Conservation (phyloP, 2,329 filamentous ascomycete species). For the Botryotinia convoluta region DNA sequence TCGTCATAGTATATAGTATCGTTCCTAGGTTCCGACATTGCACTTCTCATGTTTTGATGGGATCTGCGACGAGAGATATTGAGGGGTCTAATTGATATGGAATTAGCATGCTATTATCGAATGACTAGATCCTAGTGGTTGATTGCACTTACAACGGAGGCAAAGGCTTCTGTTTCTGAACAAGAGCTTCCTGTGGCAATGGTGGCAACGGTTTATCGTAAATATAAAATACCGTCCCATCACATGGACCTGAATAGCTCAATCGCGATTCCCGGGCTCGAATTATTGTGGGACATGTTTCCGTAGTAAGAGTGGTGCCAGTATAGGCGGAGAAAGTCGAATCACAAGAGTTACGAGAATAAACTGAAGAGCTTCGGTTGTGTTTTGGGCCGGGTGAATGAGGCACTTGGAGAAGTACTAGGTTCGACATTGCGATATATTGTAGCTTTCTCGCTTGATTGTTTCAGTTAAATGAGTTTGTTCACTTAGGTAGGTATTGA, state of each 20-base stretch:
- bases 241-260: slow-evolving; percentile 1
- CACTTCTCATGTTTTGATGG: not conserved
- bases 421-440: not conserved
- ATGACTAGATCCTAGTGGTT: not conserved
- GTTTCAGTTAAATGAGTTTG: not conserved
- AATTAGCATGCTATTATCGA: not conserved
- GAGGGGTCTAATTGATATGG: not conserved
- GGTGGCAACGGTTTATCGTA: slow-evolving; percentile 19
- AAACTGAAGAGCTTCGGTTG: slow-evolving; percentile 9
- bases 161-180: slow-evolving; percentile 12
- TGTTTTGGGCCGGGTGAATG: not conserved
- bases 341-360: slow-evolving; percentile 15
- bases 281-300: not conserved
- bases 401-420: not conserved
- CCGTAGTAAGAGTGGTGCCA: not conserved
- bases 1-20: slow-evolving; percentile 5
- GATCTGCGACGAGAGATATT: not conserved
- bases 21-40: not conserved
- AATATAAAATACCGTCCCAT: slow-evolving; percentile 17
- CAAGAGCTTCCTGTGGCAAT: slow-evolving; percentile 7
- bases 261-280: not conserved
- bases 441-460: not conserved
- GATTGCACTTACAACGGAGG: slow-evolving; percentile 3
- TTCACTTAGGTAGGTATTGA: not conserved
- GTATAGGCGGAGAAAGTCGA: not conserved